These are phyloP conservation scores for Fistulifera solaris DNA, from an alignment of 108 stramenopile genomes.

Conservation along the genomic window DNA sequence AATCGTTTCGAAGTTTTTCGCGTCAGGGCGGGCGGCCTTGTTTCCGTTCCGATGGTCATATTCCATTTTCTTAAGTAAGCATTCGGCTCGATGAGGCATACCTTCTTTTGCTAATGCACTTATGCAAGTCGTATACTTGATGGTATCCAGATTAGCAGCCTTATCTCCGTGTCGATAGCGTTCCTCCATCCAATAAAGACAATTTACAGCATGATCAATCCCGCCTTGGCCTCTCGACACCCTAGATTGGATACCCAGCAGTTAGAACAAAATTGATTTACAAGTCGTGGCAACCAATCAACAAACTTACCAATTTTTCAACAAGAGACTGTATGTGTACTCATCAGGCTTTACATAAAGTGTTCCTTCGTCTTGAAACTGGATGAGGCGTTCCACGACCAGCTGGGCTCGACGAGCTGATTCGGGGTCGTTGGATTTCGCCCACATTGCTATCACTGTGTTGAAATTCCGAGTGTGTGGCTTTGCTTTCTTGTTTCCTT, in stretches of 20 bases:
- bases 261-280: background rate
- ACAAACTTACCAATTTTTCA: constrained; percentile 13
- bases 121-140: constrained; percentile 10
- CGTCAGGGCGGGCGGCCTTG: constrained; percentile 1
- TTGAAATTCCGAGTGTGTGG: constrained; percentile 11
- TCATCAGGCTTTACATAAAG: constrained; percentile 1
- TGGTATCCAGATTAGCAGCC: constrained; percentile 5
- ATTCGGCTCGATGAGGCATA: background rate
- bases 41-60: constrained; percentile 2
- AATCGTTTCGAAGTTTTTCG: constrained; percentile 4
- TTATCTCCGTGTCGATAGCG: background rate
- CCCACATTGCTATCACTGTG: constrained; percentile 10
- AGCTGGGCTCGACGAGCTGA: constrained; percentile 1
- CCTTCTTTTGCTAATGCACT: background rate
- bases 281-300: background rate
- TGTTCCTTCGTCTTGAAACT: background rate
- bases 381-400: constrained; percentile 2
- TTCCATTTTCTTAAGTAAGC: constrained; percentile 3
- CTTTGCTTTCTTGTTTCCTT: background rate
- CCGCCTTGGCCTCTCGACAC: background rate
- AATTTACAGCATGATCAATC: background rate
- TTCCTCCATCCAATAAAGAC: constrained; percentile 6
- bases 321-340: constrained; percentile 7
- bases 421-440: constrained; percentile 5
- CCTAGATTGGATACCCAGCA: background rate